These are phyloP conservation scores for Hevea brasiliensis DNA, from an alignment of 345 rosid genomes.

Conservation along the genomic window DNA sequence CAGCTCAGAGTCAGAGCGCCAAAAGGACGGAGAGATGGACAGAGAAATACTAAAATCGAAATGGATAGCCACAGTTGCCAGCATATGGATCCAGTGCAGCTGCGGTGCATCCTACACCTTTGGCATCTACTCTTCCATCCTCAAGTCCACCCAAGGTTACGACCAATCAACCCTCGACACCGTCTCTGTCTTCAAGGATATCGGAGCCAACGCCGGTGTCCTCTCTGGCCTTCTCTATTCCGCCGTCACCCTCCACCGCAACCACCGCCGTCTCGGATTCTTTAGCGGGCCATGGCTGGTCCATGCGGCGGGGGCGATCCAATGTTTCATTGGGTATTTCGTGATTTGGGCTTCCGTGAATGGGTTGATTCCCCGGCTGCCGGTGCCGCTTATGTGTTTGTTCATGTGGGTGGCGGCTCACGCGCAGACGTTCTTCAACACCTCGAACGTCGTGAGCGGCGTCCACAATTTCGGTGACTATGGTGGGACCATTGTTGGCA, in stretches of 20 bases:
- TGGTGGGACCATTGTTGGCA: conserved; percentile 86
- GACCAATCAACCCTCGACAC: conserved; percentile 93
- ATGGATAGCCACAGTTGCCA: conserved; percentile 75
- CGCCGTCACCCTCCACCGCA: conserved; percentile 31
- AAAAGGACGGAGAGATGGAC: neutral
- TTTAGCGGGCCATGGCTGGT: conserved; percentile 75
- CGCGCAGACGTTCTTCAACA: conserved; percentile 69
- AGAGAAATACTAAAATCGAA: conserved; percentile 32
- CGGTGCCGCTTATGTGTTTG: conserved; percentile 70
- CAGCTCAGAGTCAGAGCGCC: too few species aligned
- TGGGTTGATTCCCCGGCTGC: conserved; percentile 58
- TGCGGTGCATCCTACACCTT: conserved; percentile 76
- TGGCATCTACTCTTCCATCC: conserved; percentile 67
- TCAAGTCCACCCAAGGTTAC: conserved; percentile 75
- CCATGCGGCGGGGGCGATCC: conserved; percentile 59
- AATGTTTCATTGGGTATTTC: conserved; percentile 71
- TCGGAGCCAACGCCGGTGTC: conserved; percentile 85
- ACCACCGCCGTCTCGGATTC: conserved; percentile 16
- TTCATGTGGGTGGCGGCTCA: conserved; percentile 73
- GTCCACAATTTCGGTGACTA: conserved; percentile 65
- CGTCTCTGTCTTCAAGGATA: conserved; percentile 93
- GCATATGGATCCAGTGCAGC: conserved; percentile 85
- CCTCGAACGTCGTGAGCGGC: conserved; percentile 71
- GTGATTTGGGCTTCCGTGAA: conserved; percentile 80
- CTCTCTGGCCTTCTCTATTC: conserved; percentile 78